A percentile compares a stretch with the other conserved stretches of the same genome.
phyloP scores from a whole-genome alignment of 164 flowering plant species.

The Chimonanthus salicifolius region DNA sequence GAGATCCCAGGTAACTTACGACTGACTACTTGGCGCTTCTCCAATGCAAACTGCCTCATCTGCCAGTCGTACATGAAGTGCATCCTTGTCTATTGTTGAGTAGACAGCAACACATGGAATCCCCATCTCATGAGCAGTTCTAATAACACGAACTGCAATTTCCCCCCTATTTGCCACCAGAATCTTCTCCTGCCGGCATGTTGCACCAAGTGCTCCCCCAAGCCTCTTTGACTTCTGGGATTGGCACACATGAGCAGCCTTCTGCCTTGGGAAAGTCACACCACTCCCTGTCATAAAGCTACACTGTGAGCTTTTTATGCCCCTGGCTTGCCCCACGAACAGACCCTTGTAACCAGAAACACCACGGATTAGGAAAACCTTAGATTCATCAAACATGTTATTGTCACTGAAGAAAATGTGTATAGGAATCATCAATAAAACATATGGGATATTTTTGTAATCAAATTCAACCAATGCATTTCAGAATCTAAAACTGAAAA shows the following conservation, averaged over 20 bases:
- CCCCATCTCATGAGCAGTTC: conserved; percentile 97
- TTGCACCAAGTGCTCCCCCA: conserved; percentile 60
- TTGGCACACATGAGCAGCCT: conserved; percentile 24
- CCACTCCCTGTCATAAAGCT: conserved; percentile 55
- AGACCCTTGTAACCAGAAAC: conserved; percentile 31
- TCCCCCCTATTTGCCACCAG: conserved; percentile 98
- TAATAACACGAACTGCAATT: conserved; percentile 92
- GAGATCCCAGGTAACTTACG: conserved; percentile 47
- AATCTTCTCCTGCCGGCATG: conserved; percentile 72
- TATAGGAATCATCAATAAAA: neutral
- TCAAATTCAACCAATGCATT: neutral
- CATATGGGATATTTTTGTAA: neutral
- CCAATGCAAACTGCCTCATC: conserved; percentile 99
- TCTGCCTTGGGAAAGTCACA: conserved; percentile 50
- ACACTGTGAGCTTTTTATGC: conserved; percentile 62
- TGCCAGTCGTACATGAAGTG: conserved; percentile 94
- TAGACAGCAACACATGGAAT: conserved; percentile 98
- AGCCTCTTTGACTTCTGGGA: conserved; percentile 29
- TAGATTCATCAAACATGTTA: conserved; percentile 1
- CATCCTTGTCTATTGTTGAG: conserved; percentile 96
- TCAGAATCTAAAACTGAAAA: neutral
- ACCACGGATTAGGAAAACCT: neutral
- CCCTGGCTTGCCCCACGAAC: conserved; percentile 28
- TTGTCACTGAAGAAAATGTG: neutral
- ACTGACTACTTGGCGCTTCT: conserved; percentile 96